Evolutionary conservation across 345 rosid genomes (phyloP).

Genomic region (Sapria himalayana): DNA sequence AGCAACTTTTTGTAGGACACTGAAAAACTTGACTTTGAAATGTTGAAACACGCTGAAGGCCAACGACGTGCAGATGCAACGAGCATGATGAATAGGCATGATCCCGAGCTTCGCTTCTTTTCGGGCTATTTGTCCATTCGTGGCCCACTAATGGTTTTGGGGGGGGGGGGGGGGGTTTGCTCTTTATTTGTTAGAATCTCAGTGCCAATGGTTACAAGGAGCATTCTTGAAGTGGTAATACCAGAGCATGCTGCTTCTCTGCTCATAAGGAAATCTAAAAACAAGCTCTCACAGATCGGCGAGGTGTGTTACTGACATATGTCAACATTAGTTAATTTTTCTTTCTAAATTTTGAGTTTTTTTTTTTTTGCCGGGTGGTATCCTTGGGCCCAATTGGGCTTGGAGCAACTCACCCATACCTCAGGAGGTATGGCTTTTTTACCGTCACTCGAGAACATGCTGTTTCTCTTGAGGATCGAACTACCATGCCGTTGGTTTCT

Average conservation of each 20-base stretch:
- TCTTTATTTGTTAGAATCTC: slow-evolving; percentile 39
- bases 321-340: background rate
- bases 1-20: slow-evolving; percentile 32
- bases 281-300: slow-evolving; percentile 78
- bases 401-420: too few species aligned
- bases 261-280: slow-evolving; percentile 72
- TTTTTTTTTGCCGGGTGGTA: slow-evolving; percentile 1
- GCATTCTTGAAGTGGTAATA: slow-evolving; percentile 80
- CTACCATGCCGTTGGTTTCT: too few species aligned
- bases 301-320: slow-evolving; percentile 28
- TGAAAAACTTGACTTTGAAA: slow-evolving; percentile 23
- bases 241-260: slow-evolving; percentile 72
- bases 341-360: background rate
- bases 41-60: slow-evolving; percentile 31
- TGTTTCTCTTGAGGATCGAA: too few species aligned
- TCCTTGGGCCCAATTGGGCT: too few species aligned
- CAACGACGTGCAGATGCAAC: slow-evolving; percentile 55
- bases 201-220: slow-evolving; percentile 77
- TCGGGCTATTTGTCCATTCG: background rate
- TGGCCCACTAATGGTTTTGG: background rate
- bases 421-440: too few species aligned
- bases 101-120: slow-evolving; percentile 4
- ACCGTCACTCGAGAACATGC: too few species aligned
- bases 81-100: slow-evolving; percentile 38
- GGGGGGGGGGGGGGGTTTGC: too few species aligned